These are phyloP conservation scores for Baeospora myosura DNA, from an alignment of 1,284 basidiomycete genomes.

Conservation along the genomic window DNA sequence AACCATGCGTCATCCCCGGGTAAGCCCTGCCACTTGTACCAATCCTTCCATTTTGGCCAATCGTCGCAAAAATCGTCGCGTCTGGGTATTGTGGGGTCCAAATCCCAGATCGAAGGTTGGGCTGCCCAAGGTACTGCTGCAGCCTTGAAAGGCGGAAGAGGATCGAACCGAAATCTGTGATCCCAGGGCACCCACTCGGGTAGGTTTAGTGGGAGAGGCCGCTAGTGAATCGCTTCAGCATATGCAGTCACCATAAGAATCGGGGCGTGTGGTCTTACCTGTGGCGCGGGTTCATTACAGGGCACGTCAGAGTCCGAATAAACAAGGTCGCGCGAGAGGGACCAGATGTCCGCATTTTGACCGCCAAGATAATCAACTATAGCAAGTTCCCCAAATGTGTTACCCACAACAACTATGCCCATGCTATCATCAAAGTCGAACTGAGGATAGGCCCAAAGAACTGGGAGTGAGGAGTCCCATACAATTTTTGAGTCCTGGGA, in stretches of 20 bases:
- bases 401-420: conserved; percentile 8
- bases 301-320: neutral
- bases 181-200: too few relatives aligned
- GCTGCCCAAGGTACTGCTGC: neutral
- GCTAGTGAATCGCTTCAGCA: neutral
- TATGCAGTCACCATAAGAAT: neutral
- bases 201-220: neutral
- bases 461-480: too few relatives aligned
- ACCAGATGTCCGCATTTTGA: neutral
- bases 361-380: neutral
- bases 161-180: too few relatives aligned
- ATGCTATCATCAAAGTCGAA: conserved; percentile 9
- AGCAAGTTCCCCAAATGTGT: conserved; percentile 10
- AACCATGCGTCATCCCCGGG: conserved; percentile 4
- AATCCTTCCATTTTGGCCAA: neutral
- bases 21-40: conserved; percentile 5
- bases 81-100: neutral
- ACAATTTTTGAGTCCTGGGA: too few relatives aligned
- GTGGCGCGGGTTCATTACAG: neutral
- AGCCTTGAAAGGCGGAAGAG: too few relatives aligned
- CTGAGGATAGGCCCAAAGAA: conserved; percentile 6
- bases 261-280: neutral
- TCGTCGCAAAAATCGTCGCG: neutral
- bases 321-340: neutral
- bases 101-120: neutral